Evolutionary conservation across 768 basidiomycete genomes (phyloP).

Genomic region (Pleurotus cornucopiae): DNA sequence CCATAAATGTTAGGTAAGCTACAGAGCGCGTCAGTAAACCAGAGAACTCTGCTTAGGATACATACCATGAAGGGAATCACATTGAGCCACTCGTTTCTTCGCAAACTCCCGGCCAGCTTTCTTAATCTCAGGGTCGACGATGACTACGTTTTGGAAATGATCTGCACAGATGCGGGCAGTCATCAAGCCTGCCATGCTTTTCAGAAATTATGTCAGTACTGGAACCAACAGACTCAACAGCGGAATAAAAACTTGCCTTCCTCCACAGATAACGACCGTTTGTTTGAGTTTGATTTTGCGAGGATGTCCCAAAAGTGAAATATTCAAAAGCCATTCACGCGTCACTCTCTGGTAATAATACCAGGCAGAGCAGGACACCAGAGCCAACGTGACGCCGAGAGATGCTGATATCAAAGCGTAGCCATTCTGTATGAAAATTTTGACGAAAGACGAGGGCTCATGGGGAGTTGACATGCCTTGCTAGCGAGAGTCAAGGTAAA

Average conservation of each 20-base stretch:
- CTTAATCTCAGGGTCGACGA: slow-evolving; percentile 22
- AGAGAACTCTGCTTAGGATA: background rate
- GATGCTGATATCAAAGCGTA: no score
- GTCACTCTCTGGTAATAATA: background rate
- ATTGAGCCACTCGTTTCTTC: slow-evolving; percentile 14
- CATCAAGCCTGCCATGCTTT: slow-evolving; percentile 22
- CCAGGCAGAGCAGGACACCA: no score
- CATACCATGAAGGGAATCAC: slow-evolving; percentile 13
- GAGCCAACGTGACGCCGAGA: no score
- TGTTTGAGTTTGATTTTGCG: background rate
- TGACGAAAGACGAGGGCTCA: no score
- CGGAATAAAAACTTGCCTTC: slow-evolving; percentile 14
- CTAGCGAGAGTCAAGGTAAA: no score
- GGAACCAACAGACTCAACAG: background rate
- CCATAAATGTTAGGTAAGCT: slow-evolving; percentile 11
- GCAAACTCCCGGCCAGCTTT: slow-evolving; percentile 6
- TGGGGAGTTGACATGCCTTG: no score
- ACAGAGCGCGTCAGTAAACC: background rate
- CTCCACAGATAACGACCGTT: slow-evolving; percentile 21
- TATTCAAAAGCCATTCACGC: background rate
- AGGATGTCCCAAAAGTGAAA: background rate
- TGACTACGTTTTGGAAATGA: slow-evolving; percentile 23
- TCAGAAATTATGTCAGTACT: background rate
- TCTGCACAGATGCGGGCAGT: slow-evolving; percentile 21
- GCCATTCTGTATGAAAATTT: no score